These are phyloP conservation scores for Aspergillus kassunensis DNA, from an alignment of 495 filamentous ascomycete genomes.

Conservation along the genomic window DNA sequence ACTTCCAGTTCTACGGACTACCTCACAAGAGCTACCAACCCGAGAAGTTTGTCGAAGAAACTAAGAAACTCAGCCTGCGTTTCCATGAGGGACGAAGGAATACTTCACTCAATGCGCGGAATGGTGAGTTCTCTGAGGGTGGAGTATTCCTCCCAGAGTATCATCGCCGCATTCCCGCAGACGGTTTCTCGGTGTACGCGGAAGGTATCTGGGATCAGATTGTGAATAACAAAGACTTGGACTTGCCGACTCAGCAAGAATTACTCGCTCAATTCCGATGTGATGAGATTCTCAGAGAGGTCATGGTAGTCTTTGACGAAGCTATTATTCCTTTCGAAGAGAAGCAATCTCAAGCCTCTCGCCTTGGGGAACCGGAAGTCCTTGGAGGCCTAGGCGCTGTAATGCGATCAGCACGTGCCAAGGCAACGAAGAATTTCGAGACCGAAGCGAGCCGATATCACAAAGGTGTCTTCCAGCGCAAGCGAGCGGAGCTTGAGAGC, in stretches of 20 bases:
- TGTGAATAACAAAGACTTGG: slow-evolving; percentile 95
- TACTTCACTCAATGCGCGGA: slow-evolving; percentile 47
- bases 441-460: slow-evolving; percentile 89
- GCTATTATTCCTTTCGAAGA: slow-evolving; percentile 81
- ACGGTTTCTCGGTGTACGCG: slow-evolving; percentile 90
- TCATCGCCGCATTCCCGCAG: slow-evolving; percentile 90
- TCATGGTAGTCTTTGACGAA: slow-evolving; percentile 77
- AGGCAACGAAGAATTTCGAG: slow-evolving; percentile 79
- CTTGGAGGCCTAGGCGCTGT: slow-evolving; percentile 71
- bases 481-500: slow-evolving; percentile 75
- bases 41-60: slow-evolving; percentile 81
- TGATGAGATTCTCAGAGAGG: slow-evolving; percentile 89
- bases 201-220: slow-evolving; percentile 97
- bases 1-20: slow-evolving; percentile 93
- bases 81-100: slow-evolving; percentile 78
- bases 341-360: slow-evolving; percentile 67
- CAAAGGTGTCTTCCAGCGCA: slow-evolving; percentile 86
- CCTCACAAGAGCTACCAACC: slow-evolving; percentile 96
- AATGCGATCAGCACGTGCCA: slow-evolving; percentile 68
- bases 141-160: slow-evolving; percentile 91
- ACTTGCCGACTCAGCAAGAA: slow-evolving; percentile 95
- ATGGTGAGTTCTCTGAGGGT: slow-evolving; percentile 66
- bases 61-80: slow-evolving; percentile 70
- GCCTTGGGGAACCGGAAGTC: slow-evolving; percentile 65
- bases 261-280: slow-evolving; percentile 95